Evolutionary conservation across 78 protist genomes (phyloP).

Genomic region (Emiliania huxleyi): DNA sequence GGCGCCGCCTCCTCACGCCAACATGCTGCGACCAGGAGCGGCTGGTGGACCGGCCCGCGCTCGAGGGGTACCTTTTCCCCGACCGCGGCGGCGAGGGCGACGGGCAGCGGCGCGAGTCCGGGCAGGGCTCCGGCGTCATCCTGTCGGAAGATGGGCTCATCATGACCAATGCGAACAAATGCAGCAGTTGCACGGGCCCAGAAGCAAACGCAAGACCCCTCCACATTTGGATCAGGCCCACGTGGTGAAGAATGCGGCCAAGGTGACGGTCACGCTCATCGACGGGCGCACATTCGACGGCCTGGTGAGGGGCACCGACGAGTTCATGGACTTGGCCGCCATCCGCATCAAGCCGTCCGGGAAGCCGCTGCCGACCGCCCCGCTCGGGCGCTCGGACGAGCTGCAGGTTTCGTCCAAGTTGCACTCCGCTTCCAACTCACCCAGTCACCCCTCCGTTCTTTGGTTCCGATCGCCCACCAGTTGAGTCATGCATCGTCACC

Average conservation of each 20-base stretch:
- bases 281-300: not conserved
- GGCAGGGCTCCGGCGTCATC: conserved; percentile 22
- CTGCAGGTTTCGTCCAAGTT: no score
- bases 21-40: no score
- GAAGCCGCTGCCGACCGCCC: not conserved
- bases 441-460: no score
- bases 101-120: not conserved
- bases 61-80: not conserved
- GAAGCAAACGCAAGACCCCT: no score
- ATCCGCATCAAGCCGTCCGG: not conserved
- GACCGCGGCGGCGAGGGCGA: not conserved
- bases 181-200: no score
- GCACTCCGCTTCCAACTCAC: no score
- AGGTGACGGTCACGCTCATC: conserved; percentile 17
- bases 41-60: not conserved
- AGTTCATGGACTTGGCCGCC: conserved; percentile 2
- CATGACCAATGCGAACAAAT: not conserved
- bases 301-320: not conserved
- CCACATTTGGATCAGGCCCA: no score
- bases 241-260: conserved; percentile 15
- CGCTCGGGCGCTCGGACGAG: not conserved
- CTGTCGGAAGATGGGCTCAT: not conserved
- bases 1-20: no score
- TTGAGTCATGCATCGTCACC: no score
- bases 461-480: no score